Evolutionary conservation across 805 yeast species (phyloP).

Genomic region (Wickerhamomyces rabaulensis): DNA sequence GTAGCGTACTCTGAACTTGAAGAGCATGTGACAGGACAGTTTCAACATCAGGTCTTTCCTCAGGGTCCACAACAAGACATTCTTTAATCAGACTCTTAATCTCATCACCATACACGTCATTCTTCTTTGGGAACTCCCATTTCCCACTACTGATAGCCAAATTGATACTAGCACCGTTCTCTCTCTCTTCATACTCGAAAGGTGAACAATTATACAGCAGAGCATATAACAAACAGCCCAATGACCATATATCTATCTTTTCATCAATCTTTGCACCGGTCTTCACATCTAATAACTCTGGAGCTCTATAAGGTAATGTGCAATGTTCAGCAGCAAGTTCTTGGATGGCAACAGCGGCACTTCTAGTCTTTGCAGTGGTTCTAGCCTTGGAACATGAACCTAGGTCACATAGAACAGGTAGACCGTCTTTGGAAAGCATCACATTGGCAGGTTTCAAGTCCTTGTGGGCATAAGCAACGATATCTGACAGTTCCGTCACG

Average conservation of each 20-base stretch:
- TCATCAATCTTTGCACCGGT: conserved; percentile 64
- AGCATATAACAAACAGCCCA: conserved; percentile 80
- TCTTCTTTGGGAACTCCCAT: conserved; percentile 30
- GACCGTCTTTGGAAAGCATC: conserved; percentile 68
- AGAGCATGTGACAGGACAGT: conserved; percentile 49
- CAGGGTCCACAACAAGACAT: conserved; percentile 63
- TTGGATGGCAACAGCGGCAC: conserved; percentile 69
- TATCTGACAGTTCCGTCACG: conserved; percentile 49
- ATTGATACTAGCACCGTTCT: conserved; percentile 75
- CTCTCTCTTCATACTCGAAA: conserved; percentile 76
- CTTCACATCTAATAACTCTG: conserved; percentile 77
- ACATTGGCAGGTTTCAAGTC: conserved; percentile 89
- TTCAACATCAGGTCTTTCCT: conserved; percentile 58
- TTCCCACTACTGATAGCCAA: conserved; percentile 59
- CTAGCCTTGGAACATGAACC: conserved; percentile 75
- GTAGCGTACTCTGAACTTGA: conserved; percentile 26
- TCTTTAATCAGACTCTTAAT: conserved; percentile 49
- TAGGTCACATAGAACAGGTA: conserved; percentile 77
- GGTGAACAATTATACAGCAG: conserved; percentile 79
- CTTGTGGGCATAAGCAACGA: conserved; percentile 73
- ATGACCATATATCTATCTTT: conserved; percentile 83
- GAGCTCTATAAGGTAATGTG: conserved; percentile 84
- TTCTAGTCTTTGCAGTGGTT: conserved; percentile 47
- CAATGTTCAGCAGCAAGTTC: conserved; percentile 83
- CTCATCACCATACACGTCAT: conserved; percentile 41